Base-by-base conservation (phyloP, 2,329 filamentous ascomycete genomes). In the Beauveria scarabaeidicola region DNA sequence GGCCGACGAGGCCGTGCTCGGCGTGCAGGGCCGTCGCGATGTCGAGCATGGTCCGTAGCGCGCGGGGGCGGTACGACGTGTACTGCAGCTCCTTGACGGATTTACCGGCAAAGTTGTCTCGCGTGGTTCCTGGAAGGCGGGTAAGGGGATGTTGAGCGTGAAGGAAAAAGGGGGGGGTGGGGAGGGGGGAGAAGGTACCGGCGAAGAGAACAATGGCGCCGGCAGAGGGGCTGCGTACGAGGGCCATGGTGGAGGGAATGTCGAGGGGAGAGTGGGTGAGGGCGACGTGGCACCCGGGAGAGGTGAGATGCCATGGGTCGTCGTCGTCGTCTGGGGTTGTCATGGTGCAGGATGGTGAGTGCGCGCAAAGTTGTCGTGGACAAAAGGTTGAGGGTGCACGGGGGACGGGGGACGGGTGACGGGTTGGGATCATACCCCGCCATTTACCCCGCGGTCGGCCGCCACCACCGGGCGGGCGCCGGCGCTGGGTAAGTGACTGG, bases 151-250 rank as follows among this genome's bases (percentile, higher is more conserved):
- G 4, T 40, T n/a, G 15, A 19, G 25, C 3, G 21, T 17, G 7
- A 11, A 32, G 21, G 5, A n/a, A 10, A 36, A 3, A 5, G 32
- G 44, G 3, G 29, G 29, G 17, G 8, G 11, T 21, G 23, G 44
- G 5, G 9, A 9, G 9, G 13, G n/a, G 15, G 19, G 66, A 73
- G 64, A 77, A 85, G 46, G 25, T 48, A 51, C 88, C 89, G 61
- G 87, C 85, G 70, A 92, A 92, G 38, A 91, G 68, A 10, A 92
- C 88, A 52, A 91, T 87, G 13, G 89, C 89, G 6, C 89, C 89
- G 11, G 89, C 88, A 66, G 85, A 81, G 21, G 87, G 85, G 66
- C 83, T 89, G 64, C 88, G 85, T 23, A 94, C 89, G 51, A 78
- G 80, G 64, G 85, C 77, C 72, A 91, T 87, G 32, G 82, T 75